These are phyloP conservation scores for Pythium chondricola DNA, from an alignment of 352 stramenopile species.

Conservation along the genomic window DNA sequence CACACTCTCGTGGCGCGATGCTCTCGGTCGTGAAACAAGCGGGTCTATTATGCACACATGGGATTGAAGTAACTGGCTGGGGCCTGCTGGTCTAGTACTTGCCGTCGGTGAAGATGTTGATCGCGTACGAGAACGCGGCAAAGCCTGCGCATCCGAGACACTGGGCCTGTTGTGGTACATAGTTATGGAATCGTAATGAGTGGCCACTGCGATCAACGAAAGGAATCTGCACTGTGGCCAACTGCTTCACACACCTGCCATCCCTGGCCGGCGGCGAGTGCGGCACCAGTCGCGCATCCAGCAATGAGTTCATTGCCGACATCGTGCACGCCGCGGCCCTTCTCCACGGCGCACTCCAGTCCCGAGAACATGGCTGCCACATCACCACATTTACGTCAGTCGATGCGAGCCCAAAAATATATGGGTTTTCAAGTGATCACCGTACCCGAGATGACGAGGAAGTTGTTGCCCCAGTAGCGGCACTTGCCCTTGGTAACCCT, in stretches of 20 bases:
- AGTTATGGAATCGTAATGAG: neutral
- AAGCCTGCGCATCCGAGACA: conserved; percentile 92
- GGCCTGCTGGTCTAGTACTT: too few relatives aligned
- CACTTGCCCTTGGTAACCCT: conserved; percentile 69
- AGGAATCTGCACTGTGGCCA: neutral
- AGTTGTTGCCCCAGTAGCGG: conserved; percentile 84
- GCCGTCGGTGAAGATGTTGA: conserved; percentile 84
- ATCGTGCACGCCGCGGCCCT: conserved; percentile 92
- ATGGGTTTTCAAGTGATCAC: neutral
- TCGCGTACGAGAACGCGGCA: conserved; percentile 87
- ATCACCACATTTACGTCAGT: neutral
- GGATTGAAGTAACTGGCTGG: too few relatives aligned
- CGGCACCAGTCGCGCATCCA: conserved; percentile 93
- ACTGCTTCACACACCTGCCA: conserved; percentile 37
- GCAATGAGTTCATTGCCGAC: conserved; percentile 92
- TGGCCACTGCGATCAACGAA: too few relatives aligned
- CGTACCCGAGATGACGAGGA: conserved; percentile 77
- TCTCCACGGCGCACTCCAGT: conserved; percentile 92
- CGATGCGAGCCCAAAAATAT: neutral
- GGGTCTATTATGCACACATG: too few relatives aligned
- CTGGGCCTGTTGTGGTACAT: conserved; percentile 48
- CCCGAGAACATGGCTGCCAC: conserved; percentile 90
- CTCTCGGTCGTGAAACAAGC: too few relatives aligned
- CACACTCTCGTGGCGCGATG: too few relatives aligned
- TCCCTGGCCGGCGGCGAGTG: conserved; percentile 90